These are phyloP conservation scores for Epichloe sylvatica DNA, from an alignment of 2,329 filamentous ascomycete species.

Conservation along the genomic window DNA sequence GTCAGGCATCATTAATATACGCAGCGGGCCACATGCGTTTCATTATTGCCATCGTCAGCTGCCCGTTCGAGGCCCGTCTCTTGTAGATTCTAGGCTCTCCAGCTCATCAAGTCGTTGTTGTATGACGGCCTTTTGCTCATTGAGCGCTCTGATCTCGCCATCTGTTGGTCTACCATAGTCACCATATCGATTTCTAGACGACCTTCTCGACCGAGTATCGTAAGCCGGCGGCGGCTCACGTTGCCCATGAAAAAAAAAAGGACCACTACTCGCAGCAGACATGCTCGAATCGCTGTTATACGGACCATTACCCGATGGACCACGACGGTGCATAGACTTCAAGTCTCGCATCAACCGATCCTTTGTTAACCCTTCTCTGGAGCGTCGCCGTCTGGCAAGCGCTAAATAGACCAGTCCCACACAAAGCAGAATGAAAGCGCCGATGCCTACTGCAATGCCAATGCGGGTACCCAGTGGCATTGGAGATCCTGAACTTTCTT, in stretches of 20 bases:
- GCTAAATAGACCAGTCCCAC: slow-evolving; percentile 14
- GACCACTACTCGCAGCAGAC: background rate
- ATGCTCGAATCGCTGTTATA: slow-evolving; percentile 2
- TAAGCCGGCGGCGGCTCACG: slow-evolving; percentile 20
- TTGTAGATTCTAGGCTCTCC: slow-evolving; percentile 8
- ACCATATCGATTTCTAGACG: slow-evolving; percentile 11
- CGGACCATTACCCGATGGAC: background rate
- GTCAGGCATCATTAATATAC: too few relatives aligned
- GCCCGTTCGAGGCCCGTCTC: background rate
- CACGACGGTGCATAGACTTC: slow-evolving; percentile 3
- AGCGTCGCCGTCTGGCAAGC: slow-evolving; percentile 13
- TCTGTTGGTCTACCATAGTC: slow-evolving; percentile 11
- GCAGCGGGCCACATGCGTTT: background rate
- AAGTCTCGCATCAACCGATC: slow-evolving; percentile 6
- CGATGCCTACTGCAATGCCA: slow-evolving; percentile 22
- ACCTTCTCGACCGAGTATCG: slow-evolving; percentile 13
- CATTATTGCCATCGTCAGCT: background rate
- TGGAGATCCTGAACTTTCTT: slow-evolving; percentile 7
- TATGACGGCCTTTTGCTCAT: slow-evolving; percentile 22
- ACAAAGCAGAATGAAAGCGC: slow-evolving; percentile 16
- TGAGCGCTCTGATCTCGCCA: slow-evolving; percentile 19
- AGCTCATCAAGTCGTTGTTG: slow-evolving; percentile 23
- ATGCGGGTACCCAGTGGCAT: slow-evolving; percentile 20
- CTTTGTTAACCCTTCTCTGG: slow-evolving; percentile 9
- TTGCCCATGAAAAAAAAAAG: background rate